phyloP scores from a whole-genome alignment of 2,329 filamentous ascomycete species.

The Aureobasidium sp. region DNA sequence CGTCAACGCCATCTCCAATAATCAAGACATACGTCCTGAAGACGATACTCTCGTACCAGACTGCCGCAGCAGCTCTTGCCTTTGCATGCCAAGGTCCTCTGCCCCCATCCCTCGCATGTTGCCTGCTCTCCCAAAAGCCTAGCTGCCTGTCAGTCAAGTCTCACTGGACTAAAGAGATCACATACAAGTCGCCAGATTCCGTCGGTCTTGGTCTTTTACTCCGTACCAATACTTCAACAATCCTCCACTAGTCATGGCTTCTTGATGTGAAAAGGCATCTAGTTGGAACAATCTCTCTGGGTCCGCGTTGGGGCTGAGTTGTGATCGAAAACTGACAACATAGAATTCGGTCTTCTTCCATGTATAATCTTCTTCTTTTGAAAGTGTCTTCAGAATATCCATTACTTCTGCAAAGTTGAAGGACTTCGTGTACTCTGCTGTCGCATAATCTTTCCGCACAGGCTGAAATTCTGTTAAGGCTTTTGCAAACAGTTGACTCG shows the following conservation, averaged over 20 bases:
- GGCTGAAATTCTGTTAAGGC: conserved; percentile 60
- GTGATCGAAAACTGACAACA: conserved; percentile 75
- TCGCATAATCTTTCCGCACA: conserved; percentile 65
- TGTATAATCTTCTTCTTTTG: conserved; percentile 37
- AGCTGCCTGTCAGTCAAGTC: conserved; percentile 17
- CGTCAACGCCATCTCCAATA: conserved; percentile 56
- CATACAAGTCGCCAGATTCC: conserved; percentile 69
- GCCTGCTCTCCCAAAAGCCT: conserved; percentile 58
- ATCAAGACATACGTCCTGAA: conserved; percentile 45
- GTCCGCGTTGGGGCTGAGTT: conserved; percentile 61
- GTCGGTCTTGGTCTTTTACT: conserved; percentile 56
- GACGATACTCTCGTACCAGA: conserved; percentile 38
- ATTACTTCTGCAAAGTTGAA: conserved; percentile 72
- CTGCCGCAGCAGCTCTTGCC: conserved; percentile 42
- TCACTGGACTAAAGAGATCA: not conserved
- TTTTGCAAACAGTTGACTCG: conserved; percentile 63
- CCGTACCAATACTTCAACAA: conserved; percentile 95
- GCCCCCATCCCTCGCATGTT: conserved; percentile 56
- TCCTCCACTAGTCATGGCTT: conserved; percentile 72
- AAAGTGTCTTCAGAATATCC: conserved; percentile 48
- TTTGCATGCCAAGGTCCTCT: conserved; percentile 50
- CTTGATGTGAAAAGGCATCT: conserved; percentile 71
- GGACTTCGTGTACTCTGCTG: conserved; percentile 60
- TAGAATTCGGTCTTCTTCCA: conserved; percentile 67
- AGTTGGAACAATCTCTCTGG: conserved; percentile 61